Evolutionary conservation across 2,329 filamentous ascomycete species (phyloP), one percentile per base, ranked within the genome.

Genomic region (Fusarium nodosum): DNA sequence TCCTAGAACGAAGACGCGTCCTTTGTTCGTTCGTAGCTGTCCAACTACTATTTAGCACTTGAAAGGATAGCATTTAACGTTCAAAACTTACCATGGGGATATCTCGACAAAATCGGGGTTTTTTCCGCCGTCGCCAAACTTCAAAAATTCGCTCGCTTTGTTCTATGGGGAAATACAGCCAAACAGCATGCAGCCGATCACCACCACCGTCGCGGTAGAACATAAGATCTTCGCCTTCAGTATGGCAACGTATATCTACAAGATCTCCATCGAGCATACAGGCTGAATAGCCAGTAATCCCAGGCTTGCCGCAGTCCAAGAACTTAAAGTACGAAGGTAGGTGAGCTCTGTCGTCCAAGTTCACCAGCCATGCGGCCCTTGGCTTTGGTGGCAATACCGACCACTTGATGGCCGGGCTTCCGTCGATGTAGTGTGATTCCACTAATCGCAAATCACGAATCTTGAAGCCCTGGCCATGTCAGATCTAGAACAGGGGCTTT

Each of bases 1-100:
- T n/a, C 60, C 59, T 10, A 65, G 15, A n/a, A 42, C 18, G 6
- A 65, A 52, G 20, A 65, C 47, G 7, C 54, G 60, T 15, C 47
- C 56, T 28, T 54, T 60, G 15, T 36, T 65, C 16, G 62, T 65
- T 20, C 60, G 54, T 10, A 65, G 42, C 62, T 65, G 39, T 39
- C 3, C 3, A 15, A 11, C 28, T 11, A 30, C 10, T 16, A 13
- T 7, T 64, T 2, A 64, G 53, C 18, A 20, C 11, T 5, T 5
- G 5, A 8, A 11, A 9, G 13, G 7, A 2, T 2, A 4, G 1
- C n/a, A 10, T 8, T 16, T 11, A 8, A 2, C 26, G 15, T 31
- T 34, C n/a, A 4, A 4, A 18, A 46, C 60, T 12, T 39, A 64
- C 59, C 7, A 64, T 18, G 24, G 53, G 51, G 2, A 64, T 38